A percentile compares a stretch with the other conserved stretches of the same genome.
Evolutionary conservation across 495 filamentous ascomycete genomes (phyloP).

Genomic region (Xylaria sp.): DNA sequence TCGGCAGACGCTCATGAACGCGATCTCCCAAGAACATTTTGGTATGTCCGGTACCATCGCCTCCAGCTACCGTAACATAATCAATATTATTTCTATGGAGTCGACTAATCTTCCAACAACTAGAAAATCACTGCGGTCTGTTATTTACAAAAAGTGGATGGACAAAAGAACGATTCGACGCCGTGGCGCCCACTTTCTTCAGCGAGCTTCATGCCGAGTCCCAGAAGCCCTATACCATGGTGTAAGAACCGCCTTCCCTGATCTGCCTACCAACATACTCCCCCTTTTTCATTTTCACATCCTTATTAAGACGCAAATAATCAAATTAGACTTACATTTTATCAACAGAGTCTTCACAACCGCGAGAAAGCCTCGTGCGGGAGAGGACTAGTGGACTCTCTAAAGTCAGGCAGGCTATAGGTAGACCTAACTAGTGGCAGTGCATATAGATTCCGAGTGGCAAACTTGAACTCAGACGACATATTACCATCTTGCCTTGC

Average conservation of each 20-base stretch:
- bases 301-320: neutral
- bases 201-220: conserved; percentile 27
- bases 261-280: neutral
- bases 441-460: neutral
- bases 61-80: neutral
- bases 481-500: neutral
- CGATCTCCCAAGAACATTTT: conserved; percentile 34
- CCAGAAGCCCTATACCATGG: conserved; percentile 35
- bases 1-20: conserved; percentile 34
- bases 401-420: neutral
- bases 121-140: conserved; percentile 36
- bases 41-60: conserved; percentile 23
- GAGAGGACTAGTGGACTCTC: neutral
- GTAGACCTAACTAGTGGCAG: neutral
- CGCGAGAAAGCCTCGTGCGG: conserved; percentile 38
- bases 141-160: conserved; percentile 39
- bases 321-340: neutral
- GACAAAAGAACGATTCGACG: conserved; percentile 36
- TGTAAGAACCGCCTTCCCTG: conserved; percentile 30
- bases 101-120: conserved; percentile 17
- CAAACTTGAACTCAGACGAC: conserved; percentile 2
- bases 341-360: conserved; percentile 37
- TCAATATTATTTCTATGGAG: neutral
- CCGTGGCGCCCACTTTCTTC: conserved; percentile 33
- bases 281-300: conserved; percentile 1